These are phyloP conservation scores for Arachnomyces sp. DNA, from an alignment of 2,329 filamentous ascomycete species.

Conservation along the genomic window DNA sequence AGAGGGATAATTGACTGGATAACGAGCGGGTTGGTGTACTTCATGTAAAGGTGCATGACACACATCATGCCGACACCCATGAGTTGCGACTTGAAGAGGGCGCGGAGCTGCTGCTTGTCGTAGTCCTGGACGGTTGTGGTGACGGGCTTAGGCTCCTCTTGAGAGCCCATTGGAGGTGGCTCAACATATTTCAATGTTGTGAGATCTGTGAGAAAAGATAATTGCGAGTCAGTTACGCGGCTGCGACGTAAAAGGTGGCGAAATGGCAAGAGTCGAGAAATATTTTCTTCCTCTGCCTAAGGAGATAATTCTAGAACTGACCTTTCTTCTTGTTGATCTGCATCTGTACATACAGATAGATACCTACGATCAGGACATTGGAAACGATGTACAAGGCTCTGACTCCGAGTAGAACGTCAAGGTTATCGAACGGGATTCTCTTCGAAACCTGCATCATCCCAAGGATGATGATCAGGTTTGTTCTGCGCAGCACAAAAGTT, in stretches of 20 bases:
- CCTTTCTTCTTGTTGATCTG: conserved; percentile 97
- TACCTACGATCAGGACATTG: conserved; percentile 72
- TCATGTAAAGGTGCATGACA: conserved; percentile 98
- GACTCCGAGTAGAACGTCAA: conserved; percentile 57
- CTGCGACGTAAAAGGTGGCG: neutral
- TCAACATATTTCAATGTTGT: conserved; percentile 99
- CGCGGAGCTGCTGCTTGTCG: conserved; percentile 77
- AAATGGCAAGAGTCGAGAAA: neutral
- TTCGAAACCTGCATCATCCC: conserved; percentile 98
- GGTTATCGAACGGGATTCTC: conserved; percentile 89
- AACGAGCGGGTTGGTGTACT: conserved; percentile 97
- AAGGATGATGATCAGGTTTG: conserved; percentile 89
- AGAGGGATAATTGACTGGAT: conserved; percentile 98
- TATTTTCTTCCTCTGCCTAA: no score
- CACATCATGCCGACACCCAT: conserved; percentile 98
- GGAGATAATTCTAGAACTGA: conserved; percentile 39
- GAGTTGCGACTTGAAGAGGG: conserved; percentile 78
- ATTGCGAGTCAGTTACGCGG: conserved; percentile 1
- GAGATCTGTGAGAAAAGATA: conserved; percentile 56
- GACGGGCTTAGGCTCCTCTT: conserved; percentile 90
- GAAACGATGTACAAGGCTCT: conserved; percentile 60
- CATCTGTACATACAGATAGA: conserved; percentile 79
- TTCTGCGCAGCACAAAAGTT: conserved; percentile 45
- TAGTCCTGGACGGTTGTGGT: conserved; percentile 96
- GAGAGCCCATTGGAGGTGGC: conserved; percentile 83